phyloP scores from a whole-genome alignment of 345 rosid genomes.

The Capsella bursapastoris region DNA sequence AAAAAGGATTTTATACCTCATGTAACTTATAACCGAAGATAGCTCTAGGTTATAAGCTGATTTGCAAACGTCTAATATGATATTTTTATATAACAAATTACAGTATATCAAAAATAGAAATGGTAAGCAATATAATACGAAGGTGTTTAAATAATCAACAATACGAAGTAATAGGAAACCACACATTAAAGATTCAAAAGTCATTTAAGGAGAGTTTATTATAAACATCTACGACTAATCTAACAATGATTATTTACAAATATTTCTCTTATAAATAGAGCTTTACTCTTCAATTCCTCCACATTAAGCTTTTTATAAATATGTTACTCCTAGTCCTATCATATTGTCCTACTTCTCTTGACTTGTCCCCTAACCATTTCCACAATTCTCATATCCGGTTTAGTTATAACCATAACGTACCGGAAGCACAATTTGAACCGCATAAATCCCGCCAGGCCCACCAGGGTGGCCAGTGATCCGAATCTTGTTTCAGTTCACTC shows the following conservation, averaged over 20 bases:
- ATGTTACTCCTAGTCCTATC: slow-evolving; percentile 6
- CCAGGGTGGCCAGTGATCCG: slow-evolving; percentile 89
- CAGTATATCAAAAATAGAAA: not conserved
- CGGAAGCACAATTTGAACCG: slow-evolving; percentile 29
- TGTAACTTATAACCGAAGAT: slow-evolving; percentile 4
- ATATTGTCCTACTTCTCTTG: not conserved
- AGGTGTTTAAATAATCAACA: not conserved
- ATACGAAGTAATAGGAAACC: not conserved
- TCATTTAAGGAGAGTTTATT: slow-evolving; percentile 9
- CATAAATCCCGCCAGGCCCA: slow-evolving; percentile 77
- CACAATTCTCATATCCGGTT: slow-evolving; percentile 49
- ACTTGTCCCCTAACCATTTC: slow-evolving; percentile 5
- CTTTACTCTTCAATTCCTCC: not conserved
- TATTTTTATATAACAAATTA: not conserved
- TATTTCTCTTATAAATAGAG: not conserved
- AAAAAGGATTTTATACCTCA: not conserved
- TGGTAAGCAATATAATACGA: slow-evolving; percentile 1
- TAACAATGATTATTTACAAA: not conserved
- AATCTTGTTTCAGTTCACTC: slow-evolving; percentile 68
- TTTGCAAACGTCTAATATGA: not conserved
- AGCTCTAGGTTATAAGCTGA: not conserved
- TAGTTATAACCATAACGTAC: slow-evolving; percentile 45
- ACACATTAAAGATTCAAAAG: not conserved
- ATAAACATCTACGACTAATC: too few relatives aligned
- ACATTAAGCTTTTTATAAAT: not conserved